Evolutionary conservation across 1,284 basidiomycete genomes (phyloP).

Genomic region (Leccinum angustisporum): DNA sequence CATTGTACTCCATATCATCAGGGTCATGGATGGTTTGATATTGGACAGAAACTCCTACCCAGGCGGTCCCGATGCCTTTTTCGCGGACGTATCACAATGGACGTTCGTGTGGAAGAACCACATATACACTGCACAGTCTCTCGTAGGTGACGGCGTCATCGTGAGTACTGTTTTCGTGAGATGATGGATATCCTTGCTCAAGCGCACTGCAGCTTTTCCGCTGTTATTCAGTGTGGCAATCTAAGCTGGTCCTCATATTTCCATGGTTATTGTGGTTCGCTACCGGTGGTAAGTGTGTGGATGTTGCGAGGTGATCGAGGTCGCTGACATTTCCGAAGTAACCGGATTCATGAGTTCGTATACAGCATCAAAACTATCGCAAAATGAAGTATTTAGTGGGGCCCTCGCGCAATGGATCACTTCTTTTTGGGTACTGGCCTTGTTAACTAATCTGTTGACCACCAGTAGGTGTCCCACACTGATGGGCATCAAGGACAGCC

Average conservation of each 20-base stretch:
- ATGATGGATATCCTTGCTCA: not conserved
- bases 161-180: constrained; percentile 19
- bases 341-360: constrained; percentile 21
- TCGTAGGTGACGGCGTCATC: constrained; percentile 36
- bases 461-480: constrained; percentile 17
- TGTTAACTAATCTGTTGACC: constrained; percentile 19
- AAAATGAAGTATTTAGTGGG: constrained; percentile 12
- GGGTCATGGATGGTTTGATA: constrained; percentile 18
- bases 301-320: not conserved
- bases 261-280: constrained; percentile 25
- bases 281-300: constrained; percentile 14
- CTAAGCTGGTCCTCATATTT: constrained; percentile 17
- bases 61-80: constrained; percentile 18
- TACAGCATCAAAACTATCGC: constrained; percentile 4
- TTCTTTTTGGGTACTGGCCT: constrained; percentile 17
- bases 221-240: constrained; percentile 27
- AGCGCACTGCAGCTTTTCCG: constrained; percentile 25
- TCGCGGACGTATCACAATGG: constrained; percentile 22
- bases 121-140: constrained; percentile 35
- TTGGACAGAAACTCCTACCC: not conserved
- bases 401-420: constrained; percentile 19
- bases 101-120: constrained; percentile 33
- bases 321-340: constrained; percentile 11
- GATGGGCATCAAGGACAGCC: not conserved
- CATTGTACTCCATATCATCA: constrained; percentile 21